Evolutionary conservation across 2,329 filamentous ascomycete species (phyloP), one percentile per base, ranked within the genome.

Genomic region (Arachnomyces sp.): DNA sequence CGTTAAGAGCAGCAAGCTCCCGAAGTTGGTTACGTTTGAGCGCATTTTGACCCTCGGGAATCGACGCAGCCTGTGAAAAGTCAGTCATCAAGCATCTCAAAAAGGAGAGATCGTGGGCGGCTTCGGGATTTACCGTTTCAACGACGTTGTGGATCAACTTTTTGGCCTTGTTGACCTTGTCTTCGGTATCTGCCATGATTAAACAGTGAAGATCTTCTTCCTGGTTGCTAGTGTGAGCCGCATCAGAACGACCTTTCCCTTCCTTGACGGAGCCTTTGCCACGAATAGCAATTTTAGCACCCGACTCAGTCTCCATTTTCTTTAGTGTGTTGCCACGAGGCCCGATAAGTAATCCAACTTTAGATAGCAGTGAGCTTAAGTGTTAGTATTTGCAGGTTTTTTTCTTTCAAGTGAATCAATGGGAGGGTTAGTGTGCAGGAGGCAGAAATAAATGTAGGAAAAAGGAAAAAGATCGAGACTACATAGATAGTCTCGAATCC

Each of bases 341-440:
- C 70, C 92, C 92, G 81, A 98, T 98, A 69, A 98, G 88, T 78
- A 98, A 82, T 71, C 92, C 92, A 80, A 98, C 92, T 98, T 95
- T 81, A 84, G 77, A 68, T 73, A 74, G 74, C 55, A 80, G 74
- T 57, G 63, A 84, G 79, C 84, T 25, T 89, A 84, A 73, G 80
- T 86, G 87, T 98, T 94, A 95, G 89, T 94, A 47, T 67, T 57
- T 61, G 56, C 64, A 62, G 49, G 65, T 67, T 61, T 69, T 53
- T 43, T n/a, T 54, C 41, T 47, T 43, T 66, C 54, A 51, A 44
- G 47, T 46, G 42, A 53, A 60, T 57, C 43, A 55, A 50, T 53
- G 44, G 51, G 48, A 56, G 45, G 46, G 51, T 55, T 53, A 16
- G n/a, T 14, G 31, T 14, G 31, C 28, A 33, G 29, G 7, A 34